Evolutionary conservation across 345 rosid species (phyloP).

Genomic region (Arabidopsis suecica): DNA sequence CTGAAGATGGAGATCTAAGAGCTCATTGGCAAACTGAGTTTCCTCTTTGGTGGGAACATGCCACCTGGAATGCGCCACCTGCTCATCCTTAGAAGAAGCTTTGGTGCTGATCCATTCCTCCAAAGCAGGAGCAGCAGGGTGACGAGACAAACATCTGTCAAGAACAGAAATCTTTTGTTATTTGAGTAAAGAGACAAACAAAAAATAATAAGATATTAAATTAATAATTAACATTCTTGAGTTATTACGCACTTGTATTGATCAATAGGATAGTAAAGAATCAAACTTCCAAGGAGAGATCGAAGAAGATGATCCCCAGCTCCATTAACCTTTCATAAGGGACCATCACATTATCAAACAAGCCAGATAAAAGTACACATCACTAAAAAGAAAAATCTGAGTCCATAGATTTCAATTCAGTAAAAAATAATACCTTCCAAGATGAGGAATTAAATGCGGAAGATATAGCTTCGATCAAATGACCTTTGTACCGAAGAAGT

Average conservation of each 20-base stretch:
- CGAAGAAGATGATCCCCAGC: conserved; percentile 95
- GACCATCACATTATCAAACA: conserved; percentile 31
- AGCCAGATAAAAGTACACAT: conserved; percentile 20
- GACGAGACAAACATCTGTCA: conserved; percentile 69
- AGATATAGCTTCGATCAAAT: conserved; percentile 70
- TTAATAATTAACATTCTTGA: conserved; percentile 16
- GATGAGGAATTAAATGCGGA: conserved; percentile 93
- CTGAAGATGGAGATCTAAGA: conserved; percentile 80
- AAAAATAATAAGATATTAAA: background rate
- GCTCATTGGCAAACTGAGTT: conserved; percentile 95
- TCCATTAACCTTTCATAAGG: conserved; percentile 76
- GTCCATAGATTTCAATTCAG: conserved; percentile 26
- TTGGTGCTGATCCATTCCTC: conserved; percentile 97
- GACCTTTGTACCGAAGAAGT: conserved; percentile 77
- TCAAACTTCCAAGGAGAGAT: conserved; percentile 84
- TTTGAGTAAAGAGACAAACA: conserved; percentile 10
- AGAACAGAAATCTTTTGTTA: conserved; percentile 42
- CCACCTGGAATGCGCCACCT: conserved; percentile 70
- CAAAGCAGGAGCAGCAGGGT: conserved; percentile 78
- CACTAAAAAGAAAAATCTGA: conserved; percentile 15
- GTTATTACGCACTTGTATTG: conserved; percentile 73
- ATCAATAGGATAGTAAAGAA: conserved; percentile 88
- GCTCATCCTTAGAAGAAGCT: conserved; percentile 62
- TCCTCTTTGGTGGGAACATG: conserved; percentile 87
- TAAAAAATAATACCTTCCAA: conserved; percentile 77